Conservation (phyloP, 2,329 filamentous ascomycete species). For the Pezicula neosporulosa region DNA sequence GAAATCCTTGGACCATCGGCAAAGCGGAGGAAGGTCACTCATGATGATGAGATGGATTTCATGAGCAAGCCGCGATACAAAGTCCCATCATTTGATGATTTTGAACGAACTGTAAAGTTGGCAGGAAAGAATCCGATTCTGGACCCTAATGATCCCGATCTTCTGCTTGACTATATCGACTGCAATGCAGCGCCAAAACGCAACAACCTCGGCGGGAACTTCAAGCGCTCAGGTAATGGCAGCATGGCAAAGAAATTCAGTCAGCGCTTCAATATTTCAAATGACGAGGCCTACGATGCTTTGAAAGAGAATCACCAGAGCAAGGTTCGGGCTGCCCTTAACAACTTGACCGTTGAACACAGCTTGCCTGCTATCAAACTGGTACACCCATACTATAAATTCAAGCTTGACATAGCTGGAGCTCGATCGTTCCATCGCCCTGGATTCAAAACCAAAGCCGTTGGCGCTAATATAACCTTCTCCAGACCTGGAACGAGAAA, state of each 20-base stretch:
- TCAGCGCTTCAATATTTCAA: conserved; percentile 90
- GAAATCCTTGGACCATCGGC: conserved; percentile 48
- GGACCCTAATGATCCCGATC: conserved; percentile 82
- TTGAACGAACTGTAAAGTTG: conserved; percentile 67
- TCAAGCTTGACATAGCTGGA: conserved; percentile 69
- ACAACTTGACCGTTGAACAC: conserved; percentile 90
- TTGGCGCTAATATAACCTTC: conserved; percentile 68
- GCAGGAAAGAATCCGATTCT: conserved; percentile 77
- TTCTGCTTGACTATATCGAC: conserved; percentile 78
- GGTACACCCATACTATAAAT: conserved; percentile 94
- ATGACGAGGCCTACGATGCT: conserved; percentile 92
- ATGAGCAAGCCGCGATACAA: conserved; percentile 56
- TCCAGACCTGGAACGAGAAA: conserved; percentile 71
- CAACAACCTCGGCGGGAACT: conserved; percentile 40
- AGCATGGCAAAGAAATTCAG: conserved; percentile 70
- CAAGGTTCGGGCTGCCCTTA: conserved; percentile 89
- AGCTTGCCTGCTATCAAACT: conserved; percentile 87
- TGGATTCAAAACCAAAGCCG: conserved; percentile 61
- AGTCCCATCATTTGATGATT: conserved; percentile 76
- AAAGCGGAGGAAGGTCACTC: conserved; percentile 64
- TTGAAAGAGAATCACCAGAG: conserved; percentile 96
- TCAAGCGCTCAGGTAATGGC: conserved; percentile 64
- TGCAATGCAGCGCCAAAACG: conserved; percentile 61
- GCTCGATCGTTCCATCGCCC: conserved; percentile 84
- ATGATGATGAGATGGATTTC: conserved; percentile 50